phyloP scores from a whole-genome alignment of 106 monocot genomes.

The Acorus gramineus region DNA sequence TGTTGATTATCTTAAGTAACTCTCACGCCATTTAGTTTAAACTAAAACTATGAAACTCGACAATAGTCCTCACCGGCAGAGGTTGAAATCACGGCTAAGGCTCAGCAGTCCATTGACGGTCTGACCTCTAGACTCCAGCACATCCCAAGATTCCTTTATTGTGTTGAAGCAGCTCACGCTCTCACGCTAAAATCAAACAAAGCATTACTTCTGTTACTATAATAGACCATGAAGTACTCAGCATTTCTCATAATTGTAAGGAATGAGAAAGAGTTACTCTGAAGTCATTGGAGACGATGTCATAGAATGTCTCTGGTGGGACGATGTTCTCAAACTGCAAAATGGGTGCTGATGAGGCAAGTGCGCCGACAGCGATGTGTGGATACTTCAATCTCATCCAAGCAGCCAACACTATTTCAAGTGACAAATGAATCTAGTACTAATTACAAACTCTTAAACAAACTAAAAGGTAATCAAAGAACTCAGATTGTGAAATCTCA shows the following conservation, averaged over 20 bases:
- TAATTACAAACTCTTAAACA: too few relatives aligned
- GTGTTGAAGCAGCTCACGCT: constrained; percentile 67
- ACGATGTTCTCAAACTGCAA: constrained; percentile 87
- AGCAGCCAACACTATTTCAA: constrained; percentile 70
- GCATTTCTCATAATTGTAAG: neutral
- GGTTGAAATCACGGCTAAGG: constrained; percentile 52
- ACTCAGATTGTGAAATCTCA: constrained; percentile 14
- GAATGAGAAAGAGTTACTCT: constrained; percentile 28
- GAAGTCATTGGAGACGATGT: constrained; percentile 80
- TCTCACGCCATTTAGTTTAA: neutral
- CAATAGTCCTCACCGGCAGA: constrained; percentile 51
- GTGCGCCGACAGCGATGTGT: constrained; percentile 82
- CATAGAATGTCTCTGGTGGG: constrained; percentile 67
- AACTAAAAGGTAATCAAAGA: too few relatives aligned
- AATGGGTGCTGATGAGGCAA: constrained; percentile 95
- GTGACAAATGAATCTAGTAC: neutral
- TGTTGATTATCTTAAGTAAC: constrained; percentile 3
- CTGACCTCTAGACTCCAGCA: constrained; percentile 38
- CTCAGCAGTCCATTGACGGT: constrained; percentile 36
- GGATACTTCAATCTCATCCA: constrained; percentile 98
- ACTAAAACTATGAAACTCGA: neutral
- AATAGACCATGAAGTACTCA: neutral
- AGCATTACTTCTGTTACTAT: neutral
- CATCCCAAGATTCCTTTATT: constrained; percentile 83
- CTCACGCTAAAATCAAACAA: constrained; percentile 53